A percentile compares a stretch with the other conserved stretches of the same genome.
These are phyloP conservation scores for Loxodes magnus DNA, from an alignment of 73 alveolate genomes.

Conservation along the genomic window DNA sequence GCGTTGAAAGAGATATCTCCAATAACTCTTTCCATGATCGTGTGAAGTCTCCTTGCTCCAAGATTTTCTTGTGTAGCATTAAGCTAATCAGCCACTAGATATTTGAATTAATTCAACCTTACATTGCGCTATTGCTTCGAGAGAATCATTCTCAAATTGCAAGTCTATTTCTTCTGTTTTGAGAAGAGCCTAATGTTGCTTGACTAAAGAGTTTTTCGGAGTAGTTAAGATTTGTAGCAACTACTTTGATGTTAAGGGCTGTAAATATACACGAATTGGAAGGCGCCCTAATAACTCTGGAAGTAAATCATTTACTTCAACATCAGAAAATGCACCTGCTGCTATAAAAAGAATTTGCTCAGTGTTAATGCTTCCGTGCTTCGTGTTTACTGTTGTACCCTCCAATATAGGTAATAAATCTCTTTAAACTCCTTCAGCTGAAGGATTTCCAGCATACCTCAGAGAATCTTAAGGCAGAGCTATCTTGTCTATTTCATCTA, in stretches of 20 bases:
- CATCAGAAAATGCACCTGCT: slow-evolving; percentile 51
- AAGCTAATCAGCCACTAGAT: slow-evolving; percentile 18
- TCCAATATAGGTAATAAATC: slow-evolving; percentile 59
- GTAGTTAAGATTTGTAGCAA: slow-evolving; percentile 29
- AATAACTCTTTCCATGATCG: slow-evolving; percentile 38
- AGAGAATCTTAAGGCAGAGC: slow-evolving; percentile 15
- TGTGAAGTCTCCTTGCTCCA: slow-evolving; percentile 67
- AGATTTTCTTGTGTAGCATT: slow-evolving; percentile 33
- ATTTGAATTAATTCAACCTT: too few species aligned
- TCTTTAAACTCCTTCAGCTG: slow-evolving; percentile 68
- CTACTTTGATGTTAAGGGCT: slow-evolving; percentile 33
- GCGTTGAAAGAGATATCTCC: slow-evolving; percentile 55
- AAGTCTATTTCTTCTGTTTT: slow-evolving; percentile 39
- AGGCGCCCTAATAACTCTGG: slow-evolving; percentile 64
- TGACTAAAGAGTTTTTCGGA: slow-evolving; percentile 38
- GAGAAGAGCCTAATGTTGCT: slow-evolving; percentile 30
- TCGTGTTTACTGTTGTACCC: slow-evolving; percentile 46
- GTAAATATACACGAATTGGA: slow-evolving; percentile 48
- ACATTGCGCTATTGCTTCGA: slow-evolving; percentile 49
- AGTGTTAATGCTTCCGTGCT: slow-evolving; percentile 30
- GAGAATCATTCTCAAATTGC: slow-evolving; percentile 32
- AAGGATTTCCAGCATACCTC: slow-evolving; percentile 29
- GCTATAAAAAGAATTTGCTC: slow-evolving; percentile 60
- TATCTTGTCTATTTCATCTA: slow-evolving; percentile 64
- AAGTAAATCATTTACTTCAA: slow-evolving; percentile 51